These are phyloP conservation scores for Gossypium schwendimanii DNA, from an alignment of 441 rosid species.

Conservation along the genomic window DNA sequence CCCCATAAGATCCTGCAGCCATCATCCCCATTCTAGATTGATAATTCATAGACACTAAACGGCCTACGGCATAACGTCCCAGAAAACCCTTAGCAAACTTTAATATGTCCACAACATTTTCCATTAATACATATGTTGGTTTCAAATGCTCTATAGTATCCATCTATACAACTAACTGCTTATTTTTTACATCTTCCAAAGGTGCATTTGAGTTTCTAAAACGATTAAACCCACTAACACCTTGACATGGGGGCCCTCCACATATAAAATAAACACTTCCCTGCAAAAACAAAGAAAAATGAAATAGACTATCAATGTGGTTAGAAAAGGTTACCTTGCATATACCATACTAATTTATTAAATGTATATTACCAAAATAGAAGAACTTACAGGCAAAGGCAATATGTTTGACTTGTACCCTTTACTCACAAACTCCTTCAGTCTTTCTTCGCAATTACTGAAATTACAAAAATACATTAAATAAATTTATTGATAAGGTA, in stretches of 20 bases:
- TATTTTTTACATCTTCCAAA: constrained; percentile 67
- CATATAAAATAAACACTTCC: constrained; percentile 81
- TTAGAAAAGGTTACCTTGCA: not conserved
- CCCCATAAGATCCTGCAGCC: constrained; percentile 90
- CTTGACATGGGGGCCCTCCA: constrained; percentile 98
- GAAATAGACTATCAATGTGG: constrained; percentile 4
- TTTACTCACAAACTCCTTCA: constrained; percentile 52
- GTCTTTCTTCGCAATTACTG: constrained; percentile 61
- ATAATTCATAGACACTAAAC: constrained; percentile 74
- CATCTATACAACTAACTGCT: constrained; percentile 76
- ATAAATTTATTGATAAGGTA: constrained; percentile 16
- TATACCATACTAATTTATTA: not conserved
- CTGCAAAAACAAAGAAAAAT: constrained; percentile 25
- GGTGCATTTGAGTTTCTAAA: constrained; percentile 58
- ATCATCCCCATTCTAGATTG: constrained; percentile 84
- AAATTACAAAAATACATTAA: constrained; percentile 19
- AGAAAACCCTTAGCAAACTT: constrained; percentile 72
- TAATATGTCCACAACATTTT: constrained; percentile 80
- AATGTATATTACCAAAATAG: not conserved
- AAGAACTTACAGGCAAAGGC: constrained; percentile 79
- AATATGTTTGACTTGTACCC: constrained; percentile 65
- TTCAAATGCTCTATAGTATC: constrained; percentile 75
- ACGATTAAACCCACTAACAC: constrained; percentile 87
- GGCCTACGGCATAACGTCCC: constrained; percentile 74
- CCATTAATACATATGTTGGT: constrained; percentile 75